Conservation (phyloP, 176 grass and related monocot genomes). For the Lolium multiflorum region DNA sequence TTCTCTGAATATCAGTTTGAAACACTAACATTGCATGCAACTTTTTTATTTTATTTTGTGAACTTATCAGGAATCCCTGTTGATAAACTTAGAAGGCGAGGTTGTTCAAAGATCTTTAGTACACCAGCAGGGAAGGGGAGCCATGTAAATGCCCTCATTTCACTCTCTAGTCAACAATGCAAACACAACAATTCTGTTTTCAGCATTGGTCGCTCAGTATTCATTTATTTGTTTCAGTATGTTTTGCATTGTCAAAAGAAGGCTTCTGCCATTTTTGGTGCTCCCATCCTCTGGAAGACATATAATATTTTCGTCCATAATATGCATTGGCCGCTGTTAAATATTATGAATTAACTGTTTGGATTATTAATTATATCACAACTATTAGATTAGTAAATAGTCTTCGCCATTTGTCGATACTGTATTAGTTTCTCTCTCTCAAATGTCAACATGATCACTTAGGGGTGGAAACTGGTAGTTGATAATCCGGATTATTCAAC, state of each 20-base stretch:
- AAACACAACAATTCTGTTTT: not conserved
- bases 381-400: no score
- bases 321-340: no score
- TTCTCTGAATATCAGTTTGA: not conserved
- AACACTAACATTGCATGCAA: constrained; percentile 13
- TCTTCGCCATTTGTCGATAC: no score
- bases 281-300: no score
- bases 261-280: not conserved
- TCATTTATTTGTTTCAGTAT: not conserved
- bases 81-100: constrained; percentile 49
- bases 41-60: not conserved
- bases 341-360: no score
- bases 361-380: no score
- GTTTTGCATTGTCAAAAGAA: not conserved
- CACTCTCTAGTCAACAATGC: not conserved
- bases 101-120: constrained; percentile 45
- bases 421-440: no score
- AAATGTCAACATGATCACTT: no score
- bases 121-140: constrained; percentile 9
- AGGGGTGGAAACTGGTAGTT: no score
- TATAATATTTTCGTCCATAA: no score
- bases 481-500: no score
- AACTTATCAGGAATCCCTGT: constrained; percentile 39
- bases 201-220: not conserved
- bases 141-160: constrained; percentile 27